Percentiles rank a stretch among this genome's conserved stretches.
Conservation (phyloP, 306 rosid species). For the Morella rubra region DNA sequence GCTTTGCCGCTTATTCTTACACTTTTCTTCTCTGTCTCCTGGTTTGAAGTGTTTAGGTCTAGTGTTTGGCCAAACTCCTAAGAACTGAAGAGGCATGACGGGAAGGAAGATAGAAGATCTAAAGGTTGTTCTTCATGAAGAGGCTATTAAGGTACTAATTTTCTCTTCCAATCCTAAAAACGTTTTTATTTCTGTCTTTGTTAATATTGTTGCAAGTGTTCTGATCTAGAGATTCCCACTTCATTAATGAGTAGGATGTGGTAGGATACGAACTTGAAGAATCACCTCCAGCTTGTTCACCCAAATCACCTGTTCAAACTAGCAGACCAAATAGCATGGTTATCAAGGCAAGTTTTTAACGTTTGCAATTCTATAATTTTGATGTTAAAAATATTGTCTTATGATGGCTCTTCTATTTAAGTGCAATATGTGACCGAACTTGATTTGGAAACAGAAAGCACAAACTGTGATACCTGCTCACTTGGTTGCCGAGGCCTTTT, state of each 20-base stretch:
- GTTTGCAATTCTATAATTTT: too few species aligned
- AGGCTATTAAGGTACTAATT: conserved; percentile 44
- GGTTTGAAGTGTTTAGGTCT: neutral
- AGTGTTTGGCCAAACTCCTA: neutral
- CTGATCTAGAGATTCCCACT: neutral
- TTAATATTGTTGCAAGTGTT: neutral
- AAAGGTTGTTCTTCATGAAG: conserved; percentile 38
- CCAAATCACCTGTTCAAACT: conserved; percentile 48
- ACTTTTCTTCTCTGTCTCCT: neutral
- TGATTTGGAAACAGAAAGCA: conserved; percentile 47
- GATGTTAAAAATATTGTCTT: neutral
- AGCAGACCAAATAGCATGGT: conserved; percentile 82
- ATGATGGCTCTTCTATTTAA: neutral
- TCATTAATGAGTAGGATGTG: conserved; percentile 18
- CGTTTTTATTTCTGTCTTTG: neutral
- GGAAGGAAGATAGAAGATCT: conserved; percentile 54
- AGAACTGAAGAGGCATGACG: conserved; percentile 26
- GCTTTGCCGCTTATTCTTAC: conserved; percentile 6
- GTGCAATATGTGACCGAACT: neutral
- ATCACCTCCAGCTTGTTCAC: conserved; percentile 36
- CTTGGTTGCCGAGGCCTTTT: conserved; percentile 79
- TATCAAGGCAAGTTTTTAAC: conserved; percentile 50
- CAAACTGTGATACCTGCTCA: conserved; percentile 61
- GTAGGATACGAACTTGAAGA: conserved; percentile 33
- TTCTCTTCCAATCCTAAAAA: neutral